Percentiles rank a stretch among this genome's conserved stretches.
Conservation (phyloP, 1,284 basidiomycete genomes). For the Leccinum insolens region DNA sequence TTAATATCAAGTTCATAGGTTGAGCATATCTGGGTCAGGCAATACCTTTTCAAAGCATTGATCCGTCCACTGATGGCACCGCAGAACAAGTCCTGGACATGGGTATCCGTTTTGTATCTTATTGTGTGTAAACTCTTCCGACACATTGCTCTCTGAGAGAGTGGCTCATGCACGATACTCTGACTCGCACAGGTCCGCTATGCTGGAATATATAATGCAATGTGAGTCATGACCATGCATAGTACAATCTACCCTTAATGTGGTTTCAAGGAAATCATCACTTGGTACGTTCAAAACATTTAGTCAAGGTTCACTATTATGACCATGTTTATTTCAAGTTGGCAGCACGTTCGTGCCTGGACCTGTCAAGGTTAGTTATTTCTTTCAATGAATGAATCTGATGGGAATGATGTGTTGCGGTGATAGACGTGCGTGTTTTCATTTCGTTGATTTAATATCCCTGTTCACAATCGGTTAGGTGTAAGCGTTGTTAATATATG, state of each 20-base stretch:
- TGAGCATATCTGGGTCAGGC: no score
- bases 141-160: no score
- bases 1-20: no score
- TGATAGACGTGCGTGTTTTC: not conserved
- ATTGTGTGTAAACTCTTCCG: no score
- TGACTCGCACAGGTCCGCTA: not conserved
- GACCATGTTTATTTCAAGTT: no score
- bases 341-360: not conserved
- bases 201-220: not conserved
- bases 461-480: not conserved
- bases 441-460: not conserved
- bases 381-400: not conserved
- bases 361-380: not conserved
- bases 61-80: not conserved
- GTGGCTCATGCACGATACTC: not conserved
- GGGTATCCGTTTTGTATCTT: no score
- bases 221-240: not conserved
- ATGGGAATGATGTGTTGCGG: not conserved
- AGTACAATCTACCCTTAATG: not conserved
- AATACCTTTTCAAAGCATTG: no score
- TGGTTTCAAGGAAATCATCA: not conserved
- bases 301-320: no score
- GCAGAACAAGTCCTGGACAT: not conserved
- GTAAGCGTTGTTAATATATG: no score
- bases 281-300: no score